Conservation (phyloP, 495 filamentous ascomycete species). For the Penicillium nucicola region DNA sequence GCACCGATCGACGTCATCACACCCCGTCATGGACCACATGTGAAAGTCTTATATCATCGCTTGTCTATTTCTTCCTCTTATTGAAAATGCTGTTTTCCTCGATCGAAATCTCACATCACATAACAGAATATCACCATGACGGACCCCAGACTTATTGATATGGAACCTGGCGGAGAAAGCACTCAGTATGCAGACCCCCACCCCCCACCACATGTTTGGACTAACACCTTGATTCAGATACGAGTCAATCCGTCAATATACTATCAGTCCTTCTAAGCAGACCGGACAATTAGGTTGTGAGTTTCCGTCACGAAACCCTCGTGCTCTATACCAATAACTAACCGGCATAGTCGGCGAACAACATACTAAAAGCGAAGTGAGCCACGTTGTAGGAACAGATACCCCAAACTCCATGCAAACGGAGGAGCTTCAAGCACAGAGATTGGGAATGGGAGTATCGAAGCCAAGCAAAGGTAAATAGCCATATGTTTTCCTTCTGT, state of each 20-base stretch:
- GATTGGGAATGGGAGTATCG: conserved; percentile 23
- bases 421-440: conserved; percentile 28
- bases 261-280: conserved; percentile 48
- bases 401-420: conserved; percentile 8
- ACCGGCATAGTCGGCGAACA: conserved; percentile 12
- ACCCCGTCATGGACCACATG: conserved; percentile 11
- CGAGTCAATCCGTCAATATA: conserved; percentile 53
- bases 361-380: conserved; percentile 33
- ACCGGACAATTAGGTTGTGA: conserved; percentile 59
- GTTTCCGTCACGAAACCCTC: not conserved
- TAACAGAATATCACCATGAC: conserved; percentile 18
- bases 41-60: not conserved
- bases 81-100: not conserved
- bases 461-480: conserved; percentile 35
- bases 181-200: conserved; percentile 50
- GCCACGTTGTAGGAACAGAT: conserved; percentile 9
- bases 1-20: conserved; percentile 20
- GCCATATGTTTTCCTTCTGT: conserved; percentile 28
- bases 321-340: not conserved
- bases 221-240: conserved; percentile 43
- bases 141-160: conserved; percentile 52
- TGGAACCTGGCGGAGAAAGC: conserved; percentile 59
- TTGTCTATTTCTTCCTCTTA: not conserved
- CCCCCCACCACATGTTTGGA: not conserved
- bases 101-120: not conserved